Evolutionary conservation across 1,284 basidiomycete species (phyloP), one percentile per base, ranked within the genome.

Genomic region (Ganoderma multipileum): DNA sequence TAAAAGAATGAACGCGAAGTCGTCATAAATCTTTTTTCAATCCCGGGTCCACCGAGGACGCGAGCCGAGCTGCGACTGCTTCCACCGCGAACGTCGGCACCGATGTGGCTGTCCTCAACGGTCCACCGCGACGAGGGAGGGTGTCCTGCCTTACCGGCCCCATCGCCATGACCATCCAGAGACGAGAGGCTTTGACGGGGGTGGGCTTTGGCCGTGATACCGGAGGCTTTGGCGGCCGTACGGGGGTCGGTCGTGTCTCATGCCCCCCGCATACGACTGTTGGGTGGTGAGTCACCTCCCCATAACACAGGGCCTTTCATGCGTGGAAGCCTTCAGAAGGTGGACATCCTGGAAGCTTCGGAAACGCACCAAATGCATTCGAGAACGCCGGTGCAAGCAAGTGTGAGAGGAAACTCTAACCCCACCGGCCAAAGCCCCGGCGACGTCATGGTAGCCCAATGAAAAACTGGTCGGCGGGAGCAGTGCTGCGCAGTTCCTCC

Each of bases 351-450:
- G 44, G 44, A 47, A 47, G 20, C 44, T 4, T 23, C 20, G 8
- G 44, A n/a, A 28, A 52, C 28, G 52, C 28, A 33, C 30, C 18
- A 12, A 18, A 55, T 30, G 28, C 7, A 33, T 28, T 55, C 52
- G 52, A 55, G 52, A 55, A 55, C 28, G 5, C 33, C 52, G 52
- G 52, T 8, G 28, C 16, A 20, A 20, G 9, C 14, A 28, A 16
- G 52, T 55, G 52, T 55, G 52, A 55, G 52, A 55, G 52, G 28
- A 16, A 55, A 28, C 52, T 33, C 52, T 30, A 55, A 33, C 52
- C 28, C 26, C 28, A 26, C 28, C 28, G 52, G 30, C 8, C 16
- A 20, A 33, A 55, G 28, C 18, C 14, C 52, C 30, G 26, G 52
- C 52, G 28, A 30, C 28, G 52, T 18, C 52, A 20, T 55, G 52